phyloP scores from a whole-genome alignment of 129 eudicot species.

The Tagetes erecta region DNA sequence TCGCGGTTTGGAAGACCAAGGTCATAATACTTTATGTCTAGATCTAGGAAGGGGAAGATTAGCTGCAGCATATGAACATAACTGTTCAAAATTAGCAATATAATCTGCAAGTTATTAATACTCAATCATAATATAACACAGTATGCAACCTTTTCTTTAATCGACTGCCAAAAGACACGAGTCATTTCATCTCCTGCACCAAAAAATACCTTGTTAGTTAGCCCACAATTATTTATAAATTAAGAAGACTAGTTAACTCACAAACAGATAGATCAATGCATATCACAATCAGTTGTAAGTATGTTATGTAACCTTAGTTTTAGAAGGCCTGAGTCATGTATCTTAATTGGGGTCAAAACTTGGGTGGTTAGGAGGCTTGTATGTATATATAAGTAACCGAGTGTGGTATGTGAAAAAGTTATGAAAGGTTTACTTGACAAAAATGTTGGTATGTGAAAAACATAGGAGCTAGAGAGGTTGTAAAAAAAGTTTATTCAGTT shows the following conservation, averaged over 20 bases:
- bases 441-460: no score
- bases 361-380: no score
- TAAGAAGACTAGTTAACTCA: no score
- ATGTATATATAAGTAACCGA: no score
- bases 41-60: slow-evolving; percentile 82
- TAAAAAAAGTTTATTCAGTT: no score
- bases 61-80: slow-evolving; percentile 48
- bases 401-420: no score
- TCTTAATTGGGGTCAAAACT: no score
- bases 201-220: slow-evolving; percentile 12
- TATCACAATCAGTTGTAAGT: neutral
- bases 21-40: slow-evolving; percentile 90
- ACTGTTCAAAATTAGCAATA: neutral
- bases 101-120: neutral
- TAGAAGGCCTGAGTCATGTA: no score
- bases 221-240: no score
- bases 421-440: no score
- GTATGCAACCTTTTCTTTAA: slow-evolving; percentile 75
- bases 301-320: no score
- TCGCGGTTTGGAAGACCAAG: slow-evolving; percentile 95
- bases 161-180: slow-evolving; percentile 77
- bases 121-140: neutral
- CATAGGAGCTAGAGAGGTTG: no score
- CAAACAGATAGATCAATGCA: neutral
- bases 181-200: slow-evolving; percentile 97